A percentile compares a stretch with the other conserved stretches of the same genome.
phyloP scores from a whole-genome alignment of 768 basidiomycete genomes.

The Hypsizygus marmoreus region DNA sequence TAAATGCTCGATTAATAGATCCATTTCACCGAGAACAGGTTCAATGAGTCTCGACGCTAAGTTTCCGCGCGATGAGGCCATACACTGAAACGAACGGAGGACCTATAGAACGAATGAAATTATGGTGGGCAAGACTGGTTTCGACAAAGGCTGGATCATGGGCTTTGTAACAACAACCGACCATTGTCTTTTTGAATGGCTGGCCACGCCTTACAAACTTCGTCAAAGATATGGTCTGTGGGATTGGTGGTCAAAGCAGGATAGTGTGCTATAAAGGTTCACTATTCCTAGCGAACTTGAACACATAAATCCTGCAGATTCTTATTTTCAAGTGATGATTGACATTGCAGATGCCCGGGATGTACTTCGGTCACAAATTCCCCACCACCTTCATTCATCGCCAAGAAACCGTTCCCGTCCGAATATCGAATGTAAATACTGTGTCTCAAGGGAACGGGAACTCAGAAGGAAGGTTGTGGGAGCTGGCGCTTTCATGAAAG shows the following conservation, averaged over 20 bases:
- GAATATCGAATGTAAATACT: no score
- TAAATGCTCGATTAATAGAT: no score
- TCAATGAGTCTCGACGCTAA: no score
- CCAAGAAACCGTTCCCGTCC: background rate
- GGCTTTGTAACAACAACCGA: background rate
- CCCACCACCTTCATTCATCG: background rate
- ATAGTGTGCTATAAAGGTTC: background rate
- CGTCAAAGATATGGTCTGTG: no score
- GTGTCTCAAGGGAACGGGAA: no score
- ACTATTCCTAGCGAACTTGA: background rate
- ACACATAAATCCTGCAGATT: background rate
- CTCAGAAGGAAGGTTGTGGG: slow-evolving; percentile 5
- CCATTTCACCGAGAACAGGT: no score
- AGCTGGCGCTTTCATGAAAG: slow-evolving; percentile 15
- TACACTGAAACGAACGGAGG: no score
- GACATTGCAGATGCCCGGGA: slow-evolving; percentile 19
- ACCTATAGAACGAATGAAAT: no score
- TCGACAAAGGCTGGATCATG: no score
- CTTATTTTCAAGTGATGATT: background rate
- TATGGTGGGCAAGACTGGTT: no score
- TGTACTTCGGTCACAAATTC: slow-evolving; percentile 8
- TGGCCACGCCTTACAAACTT: no score
- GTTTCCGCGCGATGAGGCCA: no score
- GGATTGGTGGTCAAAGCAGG: background rate
- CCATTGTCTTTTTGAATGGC: background rate